Conservation (phyloP, 495 filamentous ascomycete genomes). For the Glarea lozoyensis region DNA sequence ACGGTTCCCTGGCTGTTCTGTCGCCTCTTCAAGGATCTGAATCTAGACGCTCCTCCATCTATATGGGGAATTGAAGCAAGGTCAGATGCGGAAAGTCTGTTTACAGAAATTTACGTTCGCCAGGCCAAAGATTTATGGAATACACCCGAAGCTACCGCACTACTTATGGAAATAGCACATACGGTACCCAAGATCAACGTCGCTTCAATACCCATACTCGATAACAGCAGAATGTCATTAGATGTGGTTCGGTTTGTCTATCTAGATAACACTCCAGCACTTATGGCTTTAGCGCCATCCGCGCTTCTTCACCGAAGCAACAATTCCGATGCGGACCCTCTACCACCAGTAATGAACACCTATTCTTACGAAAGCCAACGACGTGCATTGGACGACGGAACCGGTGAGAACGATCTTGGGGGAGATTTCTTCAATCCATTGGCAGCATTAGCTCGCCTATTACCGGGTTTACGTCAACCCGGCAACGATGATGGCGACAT, state of each 20-base stretch:
- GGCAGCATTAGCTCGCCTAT: conserved; percentile 9
- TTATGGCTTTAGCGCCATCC: conserved; percentile 53
- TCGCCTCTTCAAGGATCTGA: conserved; percentile 66
- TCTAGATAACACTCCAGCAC: conserved; percentile 57
- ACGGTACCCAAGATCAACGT: conserved; percentile 36
- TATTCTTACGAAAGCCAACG: conserved; percentile 27
- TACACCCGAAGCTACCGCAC: conserved; percentile 56
- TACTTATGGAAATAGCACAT: conserved; percentile 63
- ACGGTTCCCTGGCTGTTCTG: conserved; percentile 73
- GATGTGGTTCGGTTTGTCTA: conserved; percentile 72
- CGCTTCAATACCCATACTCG: conserved; percentile 28
- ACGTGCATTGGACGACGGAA: neutral
- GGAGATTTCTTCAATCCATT: conserved; percentile 15
- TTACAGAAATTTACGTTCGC: conserved; percentile 70
- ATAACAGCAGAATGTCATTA: conserved; percentile 42
- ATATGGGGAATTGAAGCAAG: conserved; percentile 75
- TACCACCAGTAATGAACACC: conserved; percentile 50
- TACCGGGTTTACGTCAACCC: conserved; percentile 2
- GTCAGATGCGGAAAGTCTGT: conserved; percentile 58
- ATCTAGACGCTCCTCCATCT: conserved; percentile 60
- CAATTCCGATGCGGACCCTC: conserved; percentile 59
- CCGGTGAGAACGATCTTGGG: neutral
- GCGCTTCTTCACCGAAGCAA: conserved; percentile 35
- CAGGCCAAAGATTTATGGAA: conserved; percentile 88
- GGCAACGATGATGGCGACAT: conserved; percentile 6